These are phyloP conservation scores for Prunus kanzakura DNA, from an alignment of 306 rosid genomes.

Conservation along the genomic window DNA sequence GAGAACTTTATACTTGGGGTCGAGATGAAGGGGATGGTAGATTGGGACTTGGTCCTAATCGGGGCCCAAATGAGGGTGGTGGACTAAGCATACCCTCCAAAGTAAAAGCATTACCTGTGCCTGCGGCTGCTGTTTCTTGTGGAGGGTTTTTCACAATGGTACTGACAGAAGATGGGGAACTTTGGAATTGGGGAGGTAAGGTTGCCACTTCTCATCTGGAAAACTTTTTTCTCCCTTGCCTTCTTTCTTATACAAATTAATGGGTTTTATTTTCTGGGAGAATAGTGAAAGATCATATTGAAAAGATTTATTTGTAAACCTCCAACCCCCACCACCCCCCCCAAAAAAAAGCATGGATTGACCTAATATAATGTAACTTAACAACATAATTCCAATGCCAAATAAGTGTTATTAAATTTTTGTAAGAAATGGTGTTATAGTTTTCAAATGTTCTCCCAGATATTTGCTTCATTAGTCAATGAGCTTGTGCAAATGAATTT, in stretches of 20 bases:
- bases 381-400: neutral
- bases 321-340: too few species aligned
- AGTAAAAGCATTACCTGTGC: slow-evolving; percentile 64
- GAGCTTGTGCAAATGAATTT: slow-evolving; percentile 1
- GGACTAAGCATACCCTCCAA: slow-evolving; percentile 80
- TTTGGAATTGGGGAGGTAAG: slow-evolving; percentile 98
- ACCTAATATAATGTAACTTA: neutral
- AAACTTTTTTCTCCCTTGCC: neutral
- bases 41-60: slow-evolving; percentile 90
- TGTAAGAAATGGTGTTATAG: neutral
- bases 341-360: neutral
- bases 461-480: neutral
- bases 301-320: neutral
- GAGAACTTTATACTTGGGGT: slow-evolving; percentile 91
- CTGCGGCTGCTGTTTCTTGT: slow-evolving; percentile 77
- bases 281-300: neutral
- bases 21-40: slow-evolving; percentile 97
- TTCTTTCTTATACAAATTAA: neutral
- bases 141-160: slow-evolving; percentile 91
- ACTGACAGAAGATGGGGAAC: slow-evolving; percentile 64
- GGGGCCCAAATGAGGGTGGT: slow-evolving; percentile 89
- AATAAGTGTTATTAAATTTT: neutral
- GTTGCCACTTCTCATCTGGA: neutral
- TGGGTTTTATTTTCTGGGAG: neutral
- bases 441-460: neutral